These are phyloP conservation scores for Begonia loranthoides DNA, from an alignment of 306 rosid species.

Conservation along the genomic window DNA sequence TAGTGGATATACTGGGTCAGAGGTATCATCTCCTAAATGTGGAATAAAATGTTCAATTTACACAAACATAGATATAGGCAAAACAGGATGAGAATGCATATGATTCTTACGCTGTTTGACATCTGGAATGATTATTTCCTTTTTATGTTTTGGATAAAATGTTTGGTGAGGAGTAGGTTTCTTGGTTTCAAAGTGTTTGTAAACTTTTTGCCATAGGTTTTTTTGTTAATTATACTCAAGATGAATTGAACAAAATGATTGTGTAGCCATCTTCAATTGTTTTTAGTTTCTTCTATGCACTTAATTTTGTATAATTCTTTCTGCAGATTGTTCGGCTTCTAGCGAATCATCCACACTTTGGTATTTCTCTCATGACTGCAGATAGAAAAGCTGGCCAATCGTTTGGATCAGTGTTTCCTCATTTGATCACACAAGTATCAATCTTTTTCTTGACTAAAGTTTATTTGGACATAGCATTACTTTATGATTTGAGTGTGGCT, in stretches of 20 bases:
- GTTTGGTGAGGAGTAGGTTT: no score
- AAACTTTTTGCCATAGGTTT: no score
- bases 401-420: constrained; percentile 77
- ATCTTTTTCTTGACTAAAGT: constrained; percentile 5
- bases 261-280: no score
- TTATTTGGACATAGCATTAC: not conserved
- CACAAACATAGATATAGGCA: not conserved
- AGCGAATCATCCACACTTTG: constrained; percentile 82
- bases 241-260: no score
- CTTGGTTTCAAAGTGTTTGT: no score
- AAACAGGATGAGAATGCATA: no score
- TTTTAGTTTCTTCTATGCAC: no score
- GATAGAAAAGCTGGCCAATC: constrained; percentile 92
- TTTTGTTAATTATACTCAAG: no score
- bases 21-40: constrained; percentile 31
- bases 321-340: constrained; percentile 77
- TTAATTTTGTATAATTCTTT: constrained; percentile 7
- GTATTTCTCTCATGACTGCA: constrained; percentile 65
- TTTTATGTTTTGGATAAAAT: no score
- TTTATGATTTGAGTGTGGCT: no score
- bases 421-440: constrained; percentile 55
- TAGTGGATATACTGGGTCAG: constrained; percentile 97
- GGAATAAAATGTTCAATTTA: constrained; percentile 4
- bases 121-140: no score
- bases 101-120: no score